These are phyloP conservation scores for Balakata baccata DNA, from an alignment of 345 rosid genomes.

Conservation along the genomic window DNA sequence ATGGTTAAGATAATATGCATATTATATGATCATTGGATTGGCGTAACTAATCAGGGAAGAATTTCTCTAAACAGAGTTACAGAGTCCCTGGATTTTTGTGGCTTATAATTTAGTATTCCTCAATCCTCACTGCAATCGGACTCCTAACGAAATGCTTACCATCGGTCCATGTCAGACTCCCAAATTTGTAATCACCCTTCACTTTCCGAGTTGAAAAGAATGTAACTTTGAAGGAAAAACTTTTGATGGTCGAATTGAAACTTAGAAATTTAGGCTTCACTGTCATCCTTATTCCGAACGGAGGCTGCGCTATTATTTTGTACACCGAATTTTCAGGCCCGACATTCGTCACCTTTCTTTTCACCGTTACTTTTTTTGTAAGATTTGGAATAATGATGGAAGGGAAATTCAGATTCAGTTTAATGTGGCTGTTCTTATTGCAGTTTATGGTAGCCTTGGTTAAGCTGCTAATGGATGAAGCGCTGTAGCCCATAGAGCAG, in stretches of 20 bases:
- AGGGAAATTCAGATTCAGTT: conserved; percentile 47
- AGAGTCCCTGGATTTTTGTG: too few species aligned
- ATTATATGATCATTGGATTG: too few species aligned
- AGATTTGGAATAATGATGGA: conserved; percentile 48
- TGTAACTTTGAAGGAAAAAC: conserved; percentile 37
- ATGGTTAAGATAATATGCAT: too few species aligned
- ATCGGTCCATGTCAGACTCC: conserved; percentile 63
- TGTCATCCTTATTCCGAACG: conserved; percentile 36
- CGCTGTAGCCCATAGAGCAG: conserved; percentile 40
- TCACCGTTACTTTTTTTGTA: conserved; percentile 32
- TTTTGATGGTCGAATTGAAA: conserved; percentile 35
- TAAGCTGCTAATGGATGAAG: conserved; percentile 33
- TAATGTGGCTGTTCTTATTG: conserved; percentile 22
- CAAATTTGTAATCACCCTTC: conserved; percentile 45
- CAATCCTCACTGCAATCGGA: conserved; percentile 46
- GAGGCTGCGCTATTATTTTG: conserved; percentile 34
- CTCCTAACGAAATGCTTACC: conserved; percentile 45
- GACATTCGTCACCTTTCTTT: conserved; percentile 50
- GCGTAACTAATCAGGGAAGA: too few species aligned
- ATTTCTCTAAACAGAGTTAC: too few species aligned
- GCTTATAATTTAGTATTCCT: conserved; percentile 21
- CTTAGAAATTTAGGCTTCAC: conserved; percentile 42
- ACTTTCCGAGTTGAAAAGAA: conserved; percentile 33
- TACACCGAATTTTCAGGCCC: conserved; percentile 43
- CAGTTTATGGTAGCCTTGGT: conserved; percentile 30